A percentile compares a stretch with the other conserved stretches of the same genome.
Evolutionary conservation across 371 early-diverging fungal species (phyloP).

Genomic region (Umbelopsis sp.): DNA sequence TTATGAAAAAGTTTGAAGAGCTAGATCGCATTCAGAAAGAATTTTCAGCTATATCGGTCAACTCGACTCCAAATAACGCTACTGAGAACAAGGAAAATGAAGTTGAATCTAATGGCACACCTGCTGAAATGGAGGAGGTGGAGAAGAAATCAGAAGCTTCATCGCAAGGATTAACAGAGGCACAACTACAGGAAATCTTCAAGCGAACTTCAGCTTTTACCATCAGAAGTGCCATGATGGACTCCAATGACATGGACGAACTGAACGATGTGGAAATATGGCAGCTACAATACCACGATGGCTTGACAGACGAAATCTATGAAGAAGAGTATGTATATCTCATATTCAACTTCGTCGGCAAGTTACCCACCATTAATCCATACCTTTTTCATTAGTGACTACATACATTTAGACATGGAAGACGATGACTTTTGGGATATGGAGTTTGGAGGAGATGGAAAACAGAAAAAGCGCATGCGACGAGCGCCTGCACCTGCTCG

Average conservation of each 20-base stretch:
- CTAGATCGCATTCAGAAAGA: slow-evolving; percentile 87
- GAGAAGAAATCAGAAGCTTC: slow-evolving; percentile 15
- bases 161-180: slow-evolving; percentile 63
- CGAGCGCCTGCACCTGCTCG: slow-evolving; percentile 19
- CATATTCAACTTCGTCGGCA: slow-evolving; percentile 6
- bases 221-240: slow-evolving; percentile 71
- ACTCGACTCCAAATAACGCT: slow-evolving; percentile 28
- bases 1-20: slow-evolving; percentile 97
- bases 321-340: slow-evolving; percentile 74
- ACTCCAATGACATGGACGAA: slow-evolving; percentile 63
- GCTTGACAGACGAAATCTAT: slow-evolving; percentile 69
- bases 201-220: slow-evolving; percentile 88
- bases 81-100: slow-evolving; percentile 12
- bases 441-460: slow-evolving; percentile 61
- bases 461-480: slow-evolving; percentile 31
- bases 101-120: not conserved
- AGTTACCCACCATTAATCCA: not conserved
- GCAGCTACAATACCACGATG: slow-evolving; percentile 73
- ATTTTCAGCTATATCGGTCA: slow-evolving; percentile 50
- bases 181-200: slow-evolving; percentile 88
- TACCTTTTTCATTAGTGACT: slow-evolving; percentile 55
- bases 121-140: slow-evolving; percentile 20
- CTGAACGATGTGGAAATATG: slow-evolving; percentile 78
- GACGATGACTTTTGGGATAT: slow-evolving; percentile 82
- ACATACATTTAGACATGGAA: slow-evolving; percentile 67